Conservation (phyloP, 2,329 filamentous ascomycete genomes). For the Claviceps arundinis region DNA sequence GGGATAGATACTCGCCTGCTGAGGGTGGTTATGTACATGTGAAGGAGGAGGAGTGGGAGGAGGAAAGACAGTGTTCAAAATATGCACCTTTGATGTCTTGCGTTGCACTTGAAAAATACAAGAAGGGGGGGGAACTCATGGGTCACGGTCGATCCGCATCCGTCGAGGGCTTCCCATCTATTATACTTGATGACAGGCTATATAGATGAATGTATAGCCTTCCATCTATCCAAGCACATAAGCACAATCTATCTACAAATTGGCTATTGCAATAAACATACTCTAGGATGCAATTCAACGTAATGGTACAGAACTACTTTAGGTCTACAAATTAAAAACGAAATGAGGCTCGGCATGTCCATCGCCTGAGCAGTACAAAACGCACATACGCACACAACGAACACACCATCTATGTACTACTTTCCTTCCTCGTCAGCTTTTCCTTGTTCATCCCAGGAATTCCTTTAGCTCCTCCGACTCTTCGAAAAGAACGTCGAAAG, state of each 20-base stretch:
- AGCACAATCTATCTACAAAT: neutral
- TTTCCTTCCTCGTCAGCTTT: neutral
- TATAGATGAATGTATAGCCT: neutral
- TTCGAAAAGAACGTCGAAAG: conserved; percentile 71
- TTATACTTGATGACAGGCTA: too few relatives aligned
- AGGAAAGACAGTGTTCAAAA: neutral
- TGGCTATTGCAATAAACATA: neutral
- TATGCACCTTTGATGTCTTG: neutral
- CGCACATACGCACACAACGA: neutral
- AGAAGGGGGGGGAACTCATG: neutral
- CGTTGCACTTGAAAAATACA: neutral
- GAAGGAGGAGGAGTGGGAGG: neutral
- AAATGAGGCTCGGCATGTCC: conserved; percentile 7
- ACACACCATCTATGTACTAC: neutral
- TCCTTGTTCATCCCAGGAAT: conserved; percentile 30
- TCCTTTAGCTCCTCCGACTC: conserved; percentile 57
- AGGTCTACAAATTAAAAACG: conserved; percentile 17
- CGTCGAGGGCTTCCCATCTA: too few relatives aligned
- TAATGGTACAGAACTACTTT: conserved; percentile 18
- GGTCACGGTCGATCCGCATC: neutral
- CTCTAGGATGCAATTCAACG: conserved; percentile 9
- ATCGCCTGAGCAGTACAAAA: neutral
- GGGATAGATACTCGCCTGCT: conserved; percentile 23
- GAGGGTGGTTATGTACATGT: neutral
- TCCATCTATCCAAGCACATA: neutral